Base-by-base conservation (phyloP, 2,329 filamentous ascomycete genomes). In the Ophiocordyceps unilateralis region DNA sequence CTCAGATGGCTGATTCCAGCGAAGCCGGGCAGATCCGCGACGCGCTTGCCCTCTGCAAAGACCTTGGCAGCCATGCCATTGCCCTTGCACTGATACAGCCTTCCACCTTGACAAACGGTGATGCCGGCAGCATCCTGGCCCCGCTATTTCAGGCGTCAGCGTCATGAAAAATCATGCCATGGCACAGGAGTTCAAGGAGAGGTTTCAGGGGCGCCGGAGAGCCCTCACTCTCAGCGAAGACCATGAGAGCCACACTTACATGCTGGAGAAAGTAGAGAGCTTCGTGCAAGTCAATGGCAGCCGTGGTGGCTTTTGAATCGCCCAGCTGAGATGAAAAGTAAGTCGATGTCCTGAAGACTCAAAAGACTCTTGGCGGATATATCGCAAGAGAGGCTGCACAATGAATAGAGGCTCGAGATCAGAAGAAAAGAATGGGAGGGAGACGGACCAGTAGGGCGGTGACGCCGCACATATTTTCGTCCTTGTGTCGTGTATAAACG, bases 101-200 rank as follows among this genome's bases (percentile, higher is more conserved):
- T 74, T 47, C 88, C 87, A 30, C 83, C 83, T 10, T 41, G 10
- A 67, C 80, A 69, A 70, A 86, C 53, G 68, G 86, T 77, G 51
- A 94, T 89, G 49, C 87, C 87, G 44, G 79, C 83, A 41, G 87
- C 87, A 78, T 94, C 87, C 60, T 93, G 86, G 43, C 85, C 84
- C 55, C 83, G 63, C 34, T 38, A 21, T 21, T 20, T 21, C 17
- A 14, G 34, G 7, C 17, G 17, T 38, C 34, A 38, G 30, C 14
- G n/a, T 17, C 4, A 14, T 4, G 30, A 34, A 38, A 11, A 4
- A 21, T 12, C 3, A 12, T 5, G 17, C 17, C 17, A 38, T 6
- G 2, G 30, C 4, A 14, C 19, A 15, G 9, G 34, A 11, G 17
- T 20, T 21, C n/a, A n/a, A 12, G 20, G 20, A 5, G 19, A 14